These are phyloP conservation scores for Leccinellum rugosiceps DNA, from an alignment of 768 basidiomycete genomes.

Conservation along the genomic window DNA sequence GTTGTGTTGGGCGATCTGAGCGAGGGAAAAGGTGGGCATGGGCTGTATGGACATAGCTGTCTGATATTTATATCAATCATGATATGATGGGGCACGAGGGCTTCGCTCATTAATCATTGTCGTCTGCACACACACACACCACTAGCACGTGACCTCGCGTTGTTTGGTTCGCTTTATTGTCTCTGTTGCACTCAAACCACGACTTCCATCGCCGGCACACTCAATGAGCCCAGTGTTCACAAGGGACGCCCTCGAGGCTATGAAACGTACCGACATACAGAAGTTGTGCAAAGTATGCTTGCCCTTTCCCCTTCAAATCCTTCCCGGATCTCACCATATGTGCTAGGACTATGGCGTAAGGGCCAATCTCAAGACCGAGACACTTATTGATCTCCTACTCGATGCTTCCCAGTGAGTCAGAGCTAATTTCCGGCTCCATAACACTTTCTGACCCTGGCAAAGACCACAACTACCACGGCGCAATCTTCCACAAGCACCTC, in stretches of 20 bases:
- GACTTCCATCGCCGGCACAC: constrained; percentile 17
- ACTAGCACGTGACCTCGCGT: constrained; percentile 45
- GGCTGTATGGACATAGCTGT: not conserved
- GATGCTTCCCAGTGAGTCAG: constrained; percentile 44
- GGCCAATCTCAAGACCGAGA: constrained; percentile 80
- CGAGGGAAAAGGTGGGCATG: constrained; percentile 44
- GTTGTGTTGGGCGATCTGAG: constrained; percentile 62
- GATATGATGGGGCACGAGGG: not conserved
- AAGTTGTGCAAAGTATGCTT: constrained; percentile 53
- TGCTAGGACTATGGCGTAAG: constrained; percentile 73
- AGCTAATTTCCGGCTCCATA: constrained; percentile 33
- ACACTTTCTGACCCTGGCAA: constrained; percentile 30
- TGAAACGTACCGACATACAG: constrained; percentile 57
- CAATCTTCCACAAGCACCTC: constrained; percentile 18
- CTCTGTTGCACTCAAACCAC: constrained; percentile 47
- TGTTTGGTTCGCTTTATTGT: constrained; percentile 45
- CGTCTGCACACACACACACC: not conserved
- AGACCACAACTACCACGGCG: constrained; percentile 28
- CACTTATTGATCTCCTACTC: constrained; percentile 69
- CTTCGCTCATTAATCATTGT: not conserved
- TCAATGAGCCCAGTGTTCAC: constrained; percentile 42
- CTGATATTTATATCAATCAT: not conserved
- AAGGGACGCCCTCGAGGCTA: constrained; percentile 47
- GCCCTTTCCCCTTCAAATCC: constrained; percentile 11
- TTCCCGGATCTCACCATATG: constrained; percentile 13